These are phyloP conservation scores for Fusarium euwallaceae DNA, from an alignment of 2,329 filamentous ascomycete genomes.

Conservation along the genomic window DNA sequence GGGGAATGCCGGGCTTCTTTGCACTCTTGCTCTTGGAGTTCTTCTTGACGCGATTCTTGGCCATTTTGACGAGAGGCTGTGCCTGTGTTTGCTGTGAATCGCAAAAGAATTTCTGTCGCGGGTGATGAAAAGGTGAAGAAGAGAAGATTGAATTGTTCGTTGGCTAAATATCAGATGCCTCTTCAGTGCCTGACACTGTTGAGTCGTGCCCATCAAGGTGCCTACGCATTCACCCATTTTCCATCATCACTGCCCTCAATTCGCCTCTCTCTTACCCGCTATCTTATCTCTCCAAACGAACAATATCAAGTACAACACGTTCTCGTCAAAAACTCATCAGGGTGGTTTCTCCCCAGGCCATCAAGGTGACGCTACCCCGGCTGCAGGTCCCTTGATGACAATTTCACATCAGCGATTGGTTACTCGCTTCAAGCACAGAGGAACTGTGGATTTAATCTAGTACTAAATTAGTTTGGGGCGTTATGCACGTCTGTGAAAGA, in stretches of 20 bases:
- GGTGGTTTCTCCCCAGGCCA: conserved; percentile 27
- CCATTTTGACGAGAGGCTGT: conserved; percentile 26
- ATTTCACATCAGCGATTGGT: conserved; percentile 21
- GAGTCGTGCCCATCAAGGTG: neutral
- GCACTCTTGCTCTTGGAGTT: conserved; percentile 23
- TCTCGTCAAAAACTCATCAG: conserved; percentile 31
- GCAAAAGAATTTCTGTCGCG: neutral
- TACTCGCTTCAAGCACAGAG: neutral
- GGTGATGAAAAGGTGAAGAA: too few relatives aligned
- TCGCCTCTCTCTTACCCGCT: neutral
- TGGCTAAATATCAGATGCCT: neutral
- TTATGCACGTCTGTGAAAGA: neutral
- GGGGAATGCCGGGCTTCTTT: conserved; percentile 29
- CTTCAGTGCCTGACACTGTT: neutral
- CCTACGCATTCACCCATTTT: neutral
- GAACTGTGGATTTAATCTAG: neutral
- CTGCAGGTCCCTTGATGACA: conserved; percentile 32
- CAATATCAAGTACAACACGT: neutral
- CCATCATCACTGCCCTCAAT: neutral
- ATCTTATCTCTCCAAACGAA: neutral
- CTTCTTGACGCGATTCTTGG: conserved; percentile 29
- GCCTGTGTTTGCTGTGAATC: neutral
- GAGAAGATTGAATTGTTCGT: neutral
- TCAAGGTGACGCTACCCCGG: conserved; percentile 33
- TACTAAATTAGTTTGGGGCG: neutral